Percentiles rank a stretch among this genome's conserved stretches.
Evolutionary conservation across 768 basidiomycete genomes (phyloP).

Genomic region (Psilocybe cyanescens): DNA sequence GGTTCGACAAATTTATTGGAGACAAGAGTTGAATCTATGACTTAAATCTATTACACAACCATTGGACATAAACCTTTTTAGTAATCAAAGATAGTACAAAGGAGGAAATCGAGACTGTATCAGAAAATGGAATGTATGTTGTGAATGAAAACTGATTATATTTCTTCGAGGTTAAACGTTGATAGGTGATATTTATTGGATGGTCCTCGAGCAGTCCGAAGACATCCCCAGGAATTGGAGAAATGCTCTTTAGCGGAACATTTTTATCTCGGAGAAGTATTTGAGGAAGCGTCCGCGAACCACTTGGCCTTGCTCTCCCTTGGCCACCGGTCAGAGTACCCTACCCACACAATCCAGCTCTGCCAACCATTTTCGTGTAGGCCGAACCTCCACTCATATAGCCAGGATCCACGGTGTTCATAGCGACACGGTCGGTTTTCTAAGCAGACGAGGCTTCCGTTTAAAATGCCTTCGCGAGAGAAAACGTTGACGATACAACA

Average conservation of each 20-base stretch:
- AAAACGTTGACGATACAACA: constrained; percentile 38
- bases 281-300: constrained; percentile 41
- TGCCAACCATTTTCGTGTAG: constrained; percentile 31
- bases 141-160: background rate
- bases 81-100: too few relatives aligned
- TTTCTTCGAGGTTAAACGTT: too few relatives aligned
- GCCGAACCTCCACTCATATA: constrained; percentile 40
- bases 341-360: constrained; percentile 34
- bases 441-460: constrained; percentile 35
- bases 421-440: constrained; percentile 30
- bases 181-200: background rate
- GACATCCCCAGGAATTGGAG: too few relatives aligned
- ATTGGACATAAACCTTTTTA: too few relatives aligned
- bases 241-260: background rate
- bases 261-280: constrained; percentile 31
- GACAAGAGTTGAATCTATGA: constrained; percentile 15
- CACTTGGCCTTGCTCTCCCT: constrained; percentile 30
- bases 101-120: too few relatives aligned
- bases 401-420: constrained; percentile 39
- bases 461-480: constrained; percentile 40
- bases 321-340: constrained; percentile 35
- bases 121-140: too few relatives aligned
- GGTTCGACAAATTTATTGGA: constrained; percentile 78
- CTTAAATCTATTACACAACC: too few relatives aligned
- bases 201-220: too few relatives aligned